A percentile compares a stretch with the other conserved stretches of the same genome.
Conservation (phyloP, 129 eudicot genomes). For the Chrysanthemum seticuspe region DNA sequence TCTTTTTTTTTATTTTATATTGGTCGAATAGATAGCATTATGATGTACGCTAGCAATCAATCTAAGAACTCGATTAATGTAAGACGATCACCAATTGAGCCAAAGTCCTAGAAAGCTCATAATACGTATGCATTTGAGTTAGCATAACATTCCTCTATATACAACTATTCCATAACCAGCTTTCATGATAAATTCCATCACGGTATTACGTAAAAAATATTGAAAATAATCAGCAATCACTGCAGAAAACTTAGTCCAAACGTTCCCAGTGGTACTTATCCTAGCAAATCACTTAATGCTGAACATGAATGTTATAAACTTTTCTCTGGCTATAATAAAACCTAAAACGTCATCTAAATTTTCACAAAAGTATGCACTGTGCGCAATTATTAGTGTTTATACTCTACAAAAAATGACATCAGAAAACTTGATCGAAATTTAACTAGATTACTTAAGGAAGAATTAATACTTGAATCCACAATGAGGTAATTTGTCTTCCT, state of each 20-base stretch:
- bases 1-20: neutral
- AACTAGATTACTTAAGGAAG: neutral
- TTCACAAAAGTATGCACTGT: neutral
- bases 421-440: neutral
- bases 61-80: too few species aligned
- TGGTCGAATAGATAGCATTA: neutral
- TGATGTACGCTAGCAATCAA: neutral
- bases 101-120: conserved; percentile 6
- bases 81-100: neutral
- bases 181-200: neutral
- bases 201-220: neutral
- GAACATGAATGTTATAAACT: neutral
- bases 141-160: neutral
- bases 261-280: neutral
- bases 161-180: conserved; percentile 5
- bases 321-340: conserved; percentile 13
- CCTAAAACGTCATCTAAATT: neutral
- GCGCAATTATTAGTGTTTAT: conserved; percentile 2
- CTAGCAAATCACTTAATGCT: neutral
- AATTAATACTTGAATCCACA: conserved; percentile 80
- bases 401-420: neutral
- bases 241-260: neutral
- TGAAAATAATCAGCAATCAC: neutral
- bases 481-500: conserved; percentile 97
- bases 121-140: neutral